A percentile compares a stretch with the other conserved stretches of the same genome.
Evolutionary conservation across 1,284 basidiomycete genomes (phyloP).

Genomic region (Takashimella koratensis): DNA sequence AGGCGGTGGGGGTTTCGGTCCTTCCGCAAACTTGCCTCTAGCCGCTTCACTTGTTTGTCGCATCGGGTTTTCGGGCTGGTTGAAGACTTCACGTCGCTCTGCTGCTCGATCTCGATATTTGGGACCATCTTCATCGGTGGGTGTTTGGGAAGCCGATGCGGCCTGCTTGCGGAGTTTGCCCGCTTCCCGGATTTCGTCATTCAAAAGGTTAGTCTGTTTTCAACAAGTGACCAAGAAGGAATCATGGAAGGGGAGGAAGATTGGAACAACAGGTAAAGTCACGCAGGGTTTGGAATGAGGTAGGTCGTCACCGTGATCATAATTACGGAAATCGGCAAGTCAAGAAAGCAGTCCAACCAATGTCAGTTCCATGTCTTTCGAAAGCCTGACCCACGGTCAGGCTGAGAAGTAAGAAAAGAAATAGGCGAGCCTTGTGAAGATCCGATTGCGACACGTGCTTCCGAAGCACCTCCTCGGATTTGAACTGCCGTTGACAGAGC

Average conservation of each 20-base stretch:
- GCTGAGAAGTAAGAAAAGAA: constrained; percentile 27
- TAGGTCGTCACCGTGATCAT: neutral
- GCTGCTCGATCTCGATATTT: constrained; percentile 90
- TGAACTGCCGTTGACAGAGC: constrained; percentile 88
- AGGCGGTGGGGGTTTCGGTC: constrained; percentile 56
- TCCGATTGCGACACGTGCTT: constrained; percentile 86
- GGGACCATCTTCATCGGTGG: constrained; percentile 43
- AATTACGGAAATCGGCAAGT: neutral
- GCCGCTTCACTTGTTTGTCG: constrained; percentile 45
- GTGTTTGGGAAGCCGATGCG: constrained; percentile 40
- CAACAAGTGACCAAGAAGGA: constrained; percentile 8
- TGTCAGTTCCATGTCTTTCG: constrained; percentile 20
- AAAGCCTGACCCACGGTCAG: constrained; percentile 23
- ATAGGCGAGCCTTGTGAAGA: constrained; percentile 75
- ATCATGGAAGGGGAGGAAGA: constrained; percentile 1
- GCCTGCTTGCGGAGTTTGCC: constrained; percentile 66
- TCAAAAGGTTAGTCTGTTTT: constrained; percentile 73
- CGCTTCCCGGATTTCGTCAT: constrained; percentile 63
- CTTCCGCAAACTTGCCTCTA: constrained; percentile 55
- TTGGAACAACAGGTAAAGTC: constrained; percentile 6
- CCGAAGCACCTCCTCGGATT: constrained; percentile 71
- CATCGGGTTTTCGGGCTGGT: constrained; percentile 77
- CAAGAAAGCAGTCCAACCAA: constrained; percentile 2
- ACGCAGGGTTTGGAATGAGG: constrained; percentile 6
- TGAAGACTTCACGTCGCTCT: constrained; percentile 79